These are phyloP conservation scores for Hamamelis virginiana DNA, from an alignment of 164 flowering plant genomes.

Conservation along the genomic window DNA sequence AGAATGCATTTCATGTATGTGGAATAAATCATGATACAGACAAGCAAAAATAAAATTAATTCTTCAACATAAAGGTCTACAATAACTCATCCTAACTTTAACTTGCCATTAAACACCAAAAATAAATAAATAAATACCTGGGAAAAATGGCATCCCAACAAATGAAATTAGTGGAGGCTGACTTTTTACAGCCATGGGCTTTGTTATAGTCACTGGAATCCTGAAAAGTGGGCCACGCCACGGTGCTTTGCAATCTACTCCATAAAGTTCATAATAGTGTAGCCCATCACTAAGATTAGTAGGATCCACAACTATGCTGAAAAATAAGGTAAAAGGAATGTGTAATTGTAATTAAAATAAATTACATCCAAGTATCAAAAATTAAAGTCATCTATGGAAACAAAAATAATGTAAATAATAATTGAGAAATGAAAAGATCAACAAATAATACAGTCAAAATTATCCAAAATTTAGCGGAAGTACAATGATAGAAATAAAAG, in stretches of 20 bases:
- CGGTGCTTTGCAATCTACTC: slow-evolving; percentile 82
- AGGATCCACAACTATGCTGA: slow-evolving; percentile 90
- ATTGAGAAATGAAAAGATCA: neutral
- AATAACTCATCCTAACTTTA: no score
- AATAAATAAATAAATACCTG: slow-evolving; percentile 45
- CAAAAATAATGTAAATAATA: neutral
- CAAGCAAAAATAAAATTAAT: no score
- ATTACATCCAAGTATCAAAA: neutral
- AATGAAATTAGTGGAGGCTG: slow-evolving; percentile 58
- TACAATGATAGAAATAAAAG: neutral
- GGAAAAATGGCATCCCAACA: slow-evolving; percentile 61
- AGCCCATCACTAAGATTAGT: slow-evolving; percentile 71
- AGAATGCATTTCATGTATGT: no score
- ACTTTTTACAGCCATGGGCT: slow-evolving; percentile 53
- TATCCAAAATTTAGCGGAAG: neutral
- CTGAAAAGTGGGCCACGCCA: slow-evolving; percentile 96
- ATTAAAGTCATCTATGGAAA: neutral
- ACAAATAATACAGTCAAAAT: neutral
- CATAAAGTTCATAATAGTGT: slow-evolving; percentile 87
- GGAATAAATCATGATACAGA: no score
- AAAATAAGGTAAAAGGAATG: slow-evolving; percentile 4
- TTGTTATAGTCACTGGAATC: slow-evolving; percentile 84
- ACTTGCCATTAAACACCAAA: no score
- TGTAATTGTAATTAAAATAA: neutral
- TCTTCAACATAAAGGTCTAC: no score